Conservation (phyloP, 192 early-diverging fungal species). For the Thamnidium elegans region DNA sequence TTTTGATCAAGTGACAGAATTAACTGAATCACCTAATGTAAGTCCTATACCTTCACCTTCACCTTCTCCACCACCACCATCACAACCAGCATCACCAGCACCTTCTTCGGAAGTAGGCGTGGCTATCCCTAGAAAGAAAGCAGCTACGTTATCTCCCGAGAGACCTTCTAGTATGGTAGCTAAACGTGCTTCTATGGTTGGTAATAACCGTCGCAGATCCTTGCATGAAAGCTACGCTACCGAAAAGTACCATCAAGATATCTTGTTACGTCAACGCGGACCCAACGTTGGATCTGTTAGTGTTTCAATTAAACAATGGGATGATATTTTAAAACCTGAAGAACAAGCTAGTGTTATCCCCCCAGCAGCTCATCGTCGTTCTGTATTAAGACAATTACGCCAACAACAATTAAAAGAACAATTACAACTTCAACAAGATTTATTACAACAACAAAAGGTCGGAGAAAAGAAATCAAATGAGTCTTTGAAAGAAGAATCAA, state of each 20-base stretch:
- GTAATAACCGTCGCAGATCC: constrained; percentile 13
- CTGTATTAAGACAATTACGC: neutral
- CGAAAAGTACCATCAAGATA: constrained; percentile 15
- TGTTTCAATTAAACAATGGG: constrained; percentile 30
- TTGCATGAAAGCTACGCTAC: constrained; percentile 26
- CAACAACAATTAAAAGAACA: constrained; percentile 13
- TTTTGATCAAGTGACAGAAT: neutral
- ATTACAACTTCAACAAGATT: neutral
- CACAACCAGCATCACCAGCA: no score
- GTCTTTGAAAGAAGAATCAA: neutral
- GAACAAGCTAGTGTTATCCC: constrained; percentile 2
- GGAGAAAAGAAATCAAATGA: neutral
- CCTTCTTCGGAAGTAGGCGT: neutral
- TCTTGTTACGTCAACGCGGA: neutral
- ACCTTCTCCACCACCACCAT: no score
- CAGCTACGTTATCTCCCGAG: constrained; percentile 1
- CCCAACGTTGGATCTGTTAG: constrained; percentile 23
- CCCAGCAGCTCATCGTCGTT: neutral
- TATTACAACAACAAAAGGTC: neutral
- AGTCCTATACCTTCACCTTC: neutral
- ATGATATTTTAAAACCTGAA: constrained; percentile 26
- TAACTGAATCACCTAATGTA: no score
- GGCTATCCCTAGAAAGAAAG: neutral
- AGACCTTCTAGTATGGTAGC: constrained; percentile 38
- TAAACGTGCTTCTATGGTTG: constrained; percentile 33